Evolutionary conservation across 164 flowering plant species (phyloP), one percentile per base, ranked within the genome.

Genomic region (Nymphaea colorata): DNA sequence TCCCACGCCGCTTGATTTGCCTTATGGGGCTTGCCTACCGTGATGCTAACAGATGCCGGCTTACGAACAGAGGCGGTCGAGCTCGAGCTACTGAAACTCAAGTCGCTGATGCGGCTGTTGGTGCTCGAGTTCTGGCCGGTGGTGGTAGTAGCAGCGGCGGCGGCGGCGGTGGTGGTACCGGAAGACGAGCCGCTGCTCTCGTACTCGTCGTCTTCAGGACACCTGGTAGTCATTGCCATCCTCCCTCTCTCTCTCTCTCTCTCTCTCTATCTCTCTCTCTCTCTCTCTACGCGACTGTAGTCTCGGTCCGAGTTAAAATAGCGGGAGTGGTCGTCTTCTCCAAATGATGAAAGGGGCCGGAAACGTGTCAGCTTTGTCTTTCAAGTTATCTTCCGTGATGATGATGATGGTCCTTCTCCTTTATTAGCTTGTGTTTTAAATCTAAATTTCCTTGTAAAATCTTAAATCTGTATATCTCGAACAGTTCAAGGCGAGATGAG

Each of bases 1-100:
- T 86, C 89, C 92, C 92, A 90, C 2, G 86, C 92, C 42, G 76
- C 84, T 61, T 88, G 85, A 82, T 88, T 85, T 3, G 90, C 87
- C 74, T 90, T 87, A 82, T 90, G 96, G 5, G 96, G 94, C 75
- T 90, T 90, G 57, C 14, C 14, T 10, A 15, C 14, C 12, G 57
- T 51, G 14, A 15, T 51, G 57, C 8, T 51, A 51, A 8, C 12
- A 51, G 14, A 51, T 5, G 57, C 8, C 12, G 14, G 8, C 14
- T 15, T 2, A 15, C 57, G 12, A 15, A 15, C 57, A 51, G 12
- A 5, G 57, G 57, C 57, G 57, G 3, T 15, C 12, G 57, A 51
- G 57, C 57, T 51, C 57, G 57, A 10, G 36, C 36, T 25, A 25
- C 36, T 25, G 36, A 25, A 51, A 15, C 57, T 51, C 57, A 15